A percentile compares a stretch with the other conserved stretches of the same genome.
Evolutionary conservation across 768 basidiomycete genomes (phyloP).

Genomic region (Asterophora parasitica): DNA sequence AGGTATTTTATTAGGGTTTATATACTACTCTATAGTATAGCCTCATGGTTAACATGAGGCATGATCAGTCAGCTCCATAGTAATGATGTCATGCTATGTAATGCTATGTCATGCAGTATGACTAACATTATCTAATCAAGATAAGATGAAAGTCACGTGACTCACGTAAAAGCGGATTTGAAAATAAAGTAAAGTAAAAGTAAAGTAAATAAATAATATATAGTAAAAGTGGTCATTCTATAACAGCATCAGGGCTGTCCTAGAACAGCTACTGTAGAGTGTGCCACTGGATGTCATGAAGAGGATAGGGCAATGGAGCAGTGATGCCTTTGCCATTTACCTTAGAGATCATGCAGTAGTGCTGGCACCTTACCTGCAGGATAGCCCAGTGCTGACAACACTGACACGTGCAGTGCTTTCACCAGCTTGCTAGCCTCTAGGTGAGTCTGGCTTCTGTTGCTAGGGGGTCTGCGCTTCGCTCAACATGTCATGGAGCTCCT

Average conservation of each 20-base stretch:
- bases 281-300: conserved; percentile 12
- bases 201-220: too few species aligned
- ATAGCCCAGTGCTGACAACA: background rate
- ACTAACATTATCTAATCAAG: too few species aligned
- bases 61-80: too few species aligned
- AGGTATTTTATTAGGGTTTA: too few species aligned
- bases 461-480: conserved; percentile 1
- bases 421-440: background rate
- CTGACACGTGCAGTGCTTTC: background rate
- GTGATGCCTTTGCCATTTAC: conserved; percentile 1
- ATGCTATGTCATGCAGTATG: too few species aligned
- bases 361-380: conserved; percentile 1
- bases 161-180: too few species aligned
- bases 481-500: background rate
- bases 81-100: too few species aligned
- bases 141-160: too few species aligned
- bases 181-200: too few species aligned
- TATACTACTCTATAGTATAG: too few species aligned
- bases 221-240: too few species aligned
- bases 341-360: background rate
- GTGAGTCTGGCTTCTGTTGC: background rate
- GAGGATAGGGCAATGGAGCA: conserved; percentile 7
- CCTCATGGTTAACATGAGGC: too few species aligned
- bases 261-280: conserved; percentile 20
- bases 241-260: conserved; percentile 20